These are phyloP conservation scores for Nematocida minor DNA, from an alignment of 371 early-diverging fungal species.

Conservation along the genomic window DNA sequence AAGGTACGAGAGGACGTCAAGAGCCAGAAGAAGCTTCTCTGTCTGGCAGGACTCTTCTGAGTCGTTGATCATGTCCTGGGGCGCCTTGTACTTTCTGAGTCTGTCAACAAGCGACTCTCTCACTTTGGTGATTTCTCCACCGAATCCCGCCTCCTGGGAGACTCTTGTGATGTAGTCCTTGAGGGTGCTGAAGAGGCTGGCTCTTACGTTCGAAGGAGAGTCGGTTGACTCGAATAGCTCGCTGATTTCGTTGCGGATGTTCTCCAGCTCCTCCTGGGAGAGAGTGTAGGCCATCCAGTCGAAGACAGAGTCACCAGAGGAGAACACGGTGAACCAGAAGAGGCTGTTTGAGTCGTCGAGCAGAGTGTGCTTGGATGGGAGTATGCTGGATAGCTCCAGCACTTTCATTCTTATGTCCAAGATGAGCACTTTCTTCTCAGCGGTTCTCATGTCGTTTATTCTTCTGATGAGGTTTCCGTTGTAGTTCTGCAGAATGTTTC, in stretches of 20 bases:
- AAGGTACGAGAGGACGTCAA: conserved; percentile 21
- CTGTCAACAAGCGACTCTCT: not conserved
- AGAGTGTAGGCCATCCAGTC: conserved; percentile 41
- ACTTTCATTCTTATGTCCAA: conserved; percentile 2
- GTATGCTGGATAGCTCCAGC: not conserved
- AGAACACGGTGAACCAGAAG: conserved; percentile 15
- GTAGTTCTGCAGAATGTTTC: not conserved
- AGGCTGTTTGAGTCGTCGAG: conserved; percentile 5
- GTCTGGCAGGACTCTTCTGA: conserved; percentile 7
- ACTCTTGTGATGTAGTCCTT: not conserved
- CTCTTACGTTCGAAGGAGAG: not conserved
- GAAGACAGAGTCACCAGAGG: not conserved
- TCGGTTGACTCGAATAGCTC: not conserved
- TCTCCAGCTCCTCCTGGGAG: not conserved
- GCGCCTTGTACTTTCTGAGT: not conserved
- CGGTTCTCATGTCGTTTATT: not conserved
- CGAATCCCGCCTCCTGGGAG: not conserved
- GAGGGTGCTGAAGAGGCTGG: not conserved
- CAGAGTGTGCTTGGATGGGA: not conserved
- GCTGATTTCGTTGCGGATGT: not conserved
- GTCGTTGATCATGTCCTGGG: not conserved
- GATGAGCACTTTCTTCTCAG: not conserved
- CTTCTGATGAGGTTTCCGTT: not conserved
- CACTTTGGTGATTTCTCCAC: not conserved
- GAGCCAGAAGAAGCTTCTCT: conserved; percentile 5